Evolutionary conservation across 2,329 filamentous ascomycete genomes (phyloP).

Genomic region (Colletotrichum euphorbiae): DNA sequence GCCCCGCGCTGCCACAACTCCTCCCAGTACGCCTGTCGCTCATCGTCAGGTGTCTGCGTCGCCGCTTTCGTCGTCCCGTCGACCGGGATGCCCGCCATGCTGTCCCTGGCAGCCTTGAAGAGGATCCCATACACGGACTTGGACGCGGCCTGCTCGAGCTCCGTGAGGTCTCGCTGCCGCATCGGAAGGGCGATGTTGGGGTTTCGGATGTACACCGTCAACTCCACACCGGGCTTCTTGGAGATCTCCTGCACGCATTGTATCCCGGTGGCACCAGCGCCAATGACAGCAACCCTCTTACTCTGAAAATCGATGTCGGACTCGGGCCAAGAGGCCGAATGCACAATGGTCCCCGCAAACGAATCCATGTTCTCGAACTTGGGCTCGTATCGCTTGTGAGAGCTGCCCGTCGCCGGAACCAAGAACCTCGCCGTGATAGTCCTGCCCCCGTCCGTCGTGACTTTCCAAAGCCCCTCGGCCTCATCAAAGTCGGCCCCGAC

Average conservation of each 20-base stretch:
- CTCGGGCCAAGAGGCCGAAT: constrained; percentile 46
- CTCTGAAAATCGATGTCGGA: constrained; percentile 38
- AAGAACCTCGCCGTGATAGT: constrained; percentile 56
- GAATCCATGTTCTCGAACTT: constrained; percentile 48
- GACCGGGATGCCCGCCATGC: constrained; percentile 64
- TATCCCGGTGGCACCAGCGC: constrained; percentile 46
- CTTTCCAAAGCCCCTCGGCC: constrained; percentile 52
- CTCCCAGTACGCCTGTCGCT: constrained; percentile 58
- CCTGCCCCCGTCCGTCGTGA: constrained; percentile 55
- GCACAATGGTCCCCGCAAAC: constrained; percentile 46
- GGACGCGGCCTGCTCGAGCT: constrained; percentile 57
- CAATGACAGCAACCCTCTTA: constrained; percentile 48
- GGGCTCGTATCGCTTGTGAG: constrained; percentile 55
- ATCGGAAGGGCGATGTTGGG: constrained; percentile 71
- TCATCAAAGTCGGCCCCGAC: constrained; percentile 54
- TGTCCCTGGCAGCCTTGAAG: constrained; percentile 57
- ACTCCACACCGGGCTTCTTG: constrained; percentile 47
- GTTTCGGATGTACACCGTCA: constrained; percentile 67
- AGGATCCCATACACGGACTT: constrained; percentile 52
- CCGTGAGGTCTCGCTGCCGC: constrained; percentile 58
- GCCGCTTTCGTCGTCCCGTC: constrained; percentile 58
- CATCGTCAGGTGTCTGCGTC: constrained; percentile 53
- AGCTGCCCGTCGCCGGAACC: constrained; percentile 59
- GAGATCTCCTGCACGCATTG: constrained; percentile 49
- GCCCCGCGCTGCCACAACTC: constrained; percentile 58